Base-by-base conservation (phyloP, 1,284 basidiomycete species). In the Cryptococcus sp. region DNA sequence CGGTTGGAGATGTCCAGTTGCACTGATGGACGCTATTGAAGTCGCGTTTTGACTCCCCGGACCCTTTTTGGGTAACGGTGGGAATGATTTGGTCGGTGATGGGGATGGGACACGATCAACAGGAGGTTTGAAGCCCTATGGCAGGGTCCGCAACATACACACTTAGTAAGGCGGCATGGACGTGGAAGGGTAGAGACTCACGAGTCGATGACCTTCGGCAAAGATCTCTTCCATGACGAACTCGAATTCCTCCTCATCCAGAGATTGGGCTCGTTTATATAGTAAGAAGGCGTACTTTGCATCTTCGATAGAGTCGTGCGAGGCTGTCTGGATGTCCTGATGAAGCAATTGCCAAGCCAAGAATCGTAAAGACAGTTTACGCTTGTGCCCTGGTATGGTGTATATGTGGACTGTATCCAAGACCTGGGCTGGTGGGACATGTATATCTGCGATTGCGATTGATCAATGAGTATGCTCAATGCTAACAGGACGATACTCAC, bases 401-500 rank as follows among this genome's bases (percentile, higher is more conserved):
- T 93, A 99, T 22, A 98, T 82, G 75, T 95, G 91, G 57, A 99
- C 95, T 0, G 96, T 99, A 74, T 99, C 95, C 59, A 96, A 89
- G 48, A 99, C 93, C 76, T 96, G 94, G 4, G 89, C 85, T 0
- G 92, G 91, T 0, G 96, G 95, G 6, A 99, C 92, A 71, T 89
- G 94, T 50, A 99, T 92, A 76, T 99, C 93, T 95, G 68, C 11
- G 22, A 15, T 6, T 22, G 44, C 17, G 66, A 26, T 11, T 26
- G 47, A 41, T 50, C 37, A 40, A 16, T 5, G 39, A 41, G 40
- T 6, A 22, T 15, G 11, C 29, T 19, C 25, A 17, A 20, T 50
- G 16, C 2, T 5, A 10, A 23, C 2, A 17, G 26, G 22, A 38
- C 38, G 22, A 20, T 6, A 80, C 91, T 72, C 66, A 94, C 93